These are phyloP conservation scores for Epichloe amarillans DNA, from an alignment of 2,329 filamentous ascomycete genomes.

Conservation along the genomic window DNA sequence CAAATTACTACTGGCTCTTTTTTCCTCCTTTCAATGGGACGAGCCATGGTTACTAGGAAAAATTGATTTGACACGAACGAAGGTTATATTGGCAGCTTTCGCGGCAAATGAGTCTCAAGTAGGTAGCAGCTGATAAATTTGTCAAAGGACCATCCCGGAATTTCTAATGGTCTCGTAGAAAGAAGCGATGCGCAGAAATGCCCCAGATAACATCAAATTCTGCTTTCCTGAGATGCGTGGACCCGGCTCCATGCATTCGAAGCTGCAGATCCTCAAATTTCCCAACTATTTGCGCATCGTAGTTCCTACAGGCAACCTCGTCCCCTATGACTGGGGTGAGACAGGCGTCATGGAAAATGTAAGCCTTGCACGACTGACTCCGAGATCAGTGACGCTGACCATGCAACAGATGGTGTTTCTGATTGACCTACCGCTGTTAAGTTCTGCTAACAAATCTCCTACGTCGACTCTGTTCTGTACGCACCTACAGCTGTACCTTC, in stretches of 20 bases:
- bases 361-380: conserved; percentile 11
- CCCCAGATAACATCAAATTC: conserved; percentile 44
- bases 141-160: background rate
- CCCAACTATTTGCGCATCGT: conserved; percentile 61
- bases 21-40: conserved; percentile 77
- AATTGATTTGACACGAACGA: conserved; percentile 46
- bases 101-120: conserved; percentile 40
- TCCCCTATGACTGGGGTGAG: conserved; percentile 82
- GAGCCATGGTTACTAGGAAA: conserved; percentile 67
- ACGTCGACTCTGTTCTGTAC: conserved; percentile 44
- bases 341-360: conserved; percentile 75
- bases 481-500: conserved; percentile 58
- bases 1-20: conserved; percentile 64
- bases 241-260: conserved; percentile 78
- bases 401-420: conserved; percentile 62
- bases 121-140: conserved; percentile 9
- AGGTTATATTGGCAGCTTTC: conserved; percentile 47
- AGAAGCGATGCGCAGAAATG: conserved; percentile 33
- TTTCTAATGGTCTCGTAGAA: conserved; percentile 21
- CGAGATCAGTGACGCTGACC: background rate
- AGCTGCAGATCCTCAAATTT: conserved; percentile 82
- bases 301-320: conserved; percentile 77
- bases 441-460: conserved; percentile 15
- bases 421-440: conserved; percentile 69
- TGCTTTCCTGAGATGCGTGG: conserved; percentile 76